A percentile compares a stretch with the other conserved stretches of the same genome.
These are phyloP conservation scores for Sordariomycetes sp. DNA, from an alignment of 2,329 filamentous ascomycete species.

Conservation along the genomic window DNA sequence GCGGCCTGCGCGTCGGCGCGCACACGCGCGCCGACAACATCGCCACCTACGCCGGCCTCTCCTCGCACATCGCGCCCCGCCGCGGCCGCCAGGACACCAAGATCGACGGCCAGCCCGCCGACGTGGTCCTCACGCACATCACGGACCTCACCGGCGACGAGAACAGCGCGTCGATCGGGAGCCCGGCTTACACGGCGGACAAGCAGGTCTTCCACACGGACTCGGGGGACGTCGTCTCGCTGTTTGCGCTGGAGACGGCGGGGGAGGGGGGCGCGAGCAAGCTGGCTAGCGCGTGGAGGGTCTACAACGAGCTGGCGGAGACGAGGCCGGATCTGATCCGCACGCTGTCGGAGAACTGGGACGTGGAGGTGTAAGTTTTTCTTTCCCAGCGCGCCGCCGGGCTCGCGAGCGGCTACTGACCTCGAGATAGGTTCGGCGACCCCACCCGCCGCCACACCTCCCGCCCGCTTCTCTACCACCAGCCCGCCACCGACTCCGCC, in stretches of 20 bases:
- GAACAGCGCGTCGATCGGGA: constrained; percentile 5
- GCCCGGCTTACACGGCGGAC: constrained; percentile 7
- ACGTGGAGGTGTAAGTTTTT: constrained; percentile 11
- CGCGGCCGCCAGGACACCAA: constrained; percentile 45
- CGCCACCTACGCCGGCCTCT: constrained; percentile 48
- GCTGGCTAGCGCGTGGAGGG: constrained; percentile 39
- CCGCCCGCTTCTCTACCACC: constrained; percentile 45
- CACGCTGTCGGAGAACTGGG: constrained; percentile 28
- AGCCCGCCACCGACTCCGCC: constrained; percentile 28
- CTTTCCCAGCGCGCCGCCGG: no score
- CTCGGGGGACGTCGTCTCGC: constrained; percentile 38
- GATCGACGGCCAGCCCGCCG: constrained; percentile 31
- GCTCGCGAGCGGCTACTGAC: no score
- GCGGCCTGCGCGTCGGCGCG: constrained; percentile 40
- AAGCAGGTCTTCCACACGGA: constrained; percentile 52
- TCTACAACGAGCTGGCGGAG: constrained; percentile 51
- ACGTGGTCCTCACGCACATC: constrained; percentile 46
- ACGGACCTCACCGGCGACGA: constrained; percentile 39
- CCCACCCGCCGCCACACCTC: constrained; percentile 31
- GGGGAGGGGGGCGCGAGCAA: constrained; percentile 39
- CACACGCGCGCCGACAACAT: constrained; percentile 47
- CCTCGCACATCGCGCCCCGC: constrained; percentile 43
- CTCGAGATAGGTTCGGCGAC: constrained; percentile 8
- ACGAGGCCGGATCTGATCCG: constrained; percentile 46
- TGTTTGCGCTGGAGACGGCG: constrained; percentile 40